Evolutionary conservation across 805 yeast species (phyloP).

Genomic region (Pichia heedii): DNA sequence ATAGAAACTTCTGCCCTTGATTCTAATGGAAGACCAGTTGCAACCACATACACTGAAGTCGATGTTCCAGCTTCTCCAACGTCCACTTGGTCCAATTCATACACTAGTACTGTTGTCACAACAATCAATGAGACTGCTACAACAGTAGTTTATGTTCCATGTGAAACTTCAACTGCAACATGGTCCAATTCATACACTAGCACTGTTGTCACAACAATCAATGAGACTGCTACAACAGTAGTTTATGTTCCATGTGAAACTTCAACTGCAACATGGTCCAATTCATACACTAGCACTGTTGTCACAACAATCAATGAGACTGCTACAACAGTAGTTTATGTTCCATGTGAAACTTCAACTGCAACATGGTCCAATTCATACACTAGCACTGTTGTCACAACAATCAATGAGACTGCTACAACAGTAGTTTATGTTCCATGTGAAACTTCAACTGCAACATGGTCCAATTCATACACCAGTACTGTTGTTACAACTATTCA

Average conservation of each 20-base stretch:
- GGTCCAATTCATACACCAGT: background rate
- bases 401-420: background rate
- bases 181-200: background rate
- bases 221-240: background rate
- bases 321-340: background rate
- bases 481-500: background rate
- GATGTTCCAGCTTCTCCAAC: background rate
- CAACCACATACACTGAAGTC: background rate
- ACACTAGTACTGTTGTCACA: too few species aligned
- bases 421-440: background rate
- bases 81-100: background rate
- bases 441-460: too few species aligned
- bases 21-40: background rate
- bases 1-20: background rate
- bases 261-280: conserved; percentile 1
- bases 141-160: background rate
- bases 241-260: conserved; percentile 1
- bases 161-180: background rate
- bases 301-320: background rate
- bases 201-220: background rate
- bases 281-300: background rate
- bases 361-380: background rate
- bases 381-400: background rate
- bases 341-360: background rate
- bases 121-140: background rate